Evolutionary conservation across 177 flowering plant genomes (phyloP).

Genomic region (Telopea speciosissima): DNA sequence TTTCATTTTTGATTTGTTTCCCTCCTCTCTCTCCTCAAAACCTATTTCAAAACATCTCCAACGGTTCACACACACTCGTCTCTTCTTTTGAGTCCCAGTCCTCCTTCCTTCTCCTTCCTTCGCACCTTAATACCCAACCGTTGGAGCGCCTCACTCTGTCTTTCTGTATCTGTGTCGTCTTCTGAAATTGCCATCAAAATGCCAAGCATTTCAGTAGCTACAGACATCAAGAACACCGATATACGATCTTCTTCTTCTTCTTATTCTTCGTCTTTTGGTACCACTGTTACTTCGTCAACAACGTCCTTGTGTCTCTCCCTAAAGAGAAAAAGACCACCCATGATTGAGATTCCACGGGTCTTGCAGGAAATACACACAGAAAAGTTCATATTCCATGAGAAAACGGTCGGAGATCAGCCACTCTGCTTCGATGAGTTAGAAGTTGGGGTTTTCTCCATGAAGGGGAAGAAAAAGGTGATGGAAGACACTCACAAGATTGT

Average conservation of each 20-base stretch:
- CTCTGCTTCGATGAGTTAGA: background rate
- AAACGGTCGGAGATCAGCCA: background rate
- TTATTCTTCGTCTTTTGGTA: too few species aligned
- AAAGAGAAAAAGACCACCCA: slow-evolving; percentile 6
- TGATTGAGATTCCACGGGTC: slow-evolving; percentile 2
- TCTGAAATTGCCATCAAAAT: background rate
- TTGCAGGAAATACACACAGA: background rate
- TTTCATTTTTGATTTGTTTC: background rate
- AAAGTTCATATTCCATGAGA: background rate
- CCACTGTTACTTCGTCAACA: background rate
- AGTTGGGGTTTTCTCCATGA: slow-evolving; percentile 8
- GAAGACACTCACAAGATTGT: slow-evolving; percentile 9
- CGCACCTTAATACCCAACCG: too few species aligned
- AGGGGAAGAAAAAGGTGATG: slow-evolving; percentile 6
- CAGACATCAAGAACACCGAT: background rate
- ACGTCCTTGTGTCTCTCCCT: background rate
- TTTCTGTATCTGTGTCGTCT: too few species aligned
- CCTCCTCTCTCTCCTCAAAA: too few species aligned
- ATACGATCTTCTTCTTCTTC: background rate
- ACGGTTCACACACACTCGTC: too few species aligned
- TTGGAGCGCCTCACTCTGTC: too few species aligned
- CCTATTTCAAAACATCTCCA: too few species aligned
- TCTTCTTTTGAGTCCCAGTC: too few species aligned
- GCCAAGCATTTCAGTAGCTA: background rate
- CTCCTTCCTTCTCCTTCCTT: too few species aligned